Percentiles rank a stretch among this genome's conserved stretches.
phyloP scores from a whole-genome alignment of 1,284 basidiomycete genomes.

The Neonothopanus nambi region DNA sequence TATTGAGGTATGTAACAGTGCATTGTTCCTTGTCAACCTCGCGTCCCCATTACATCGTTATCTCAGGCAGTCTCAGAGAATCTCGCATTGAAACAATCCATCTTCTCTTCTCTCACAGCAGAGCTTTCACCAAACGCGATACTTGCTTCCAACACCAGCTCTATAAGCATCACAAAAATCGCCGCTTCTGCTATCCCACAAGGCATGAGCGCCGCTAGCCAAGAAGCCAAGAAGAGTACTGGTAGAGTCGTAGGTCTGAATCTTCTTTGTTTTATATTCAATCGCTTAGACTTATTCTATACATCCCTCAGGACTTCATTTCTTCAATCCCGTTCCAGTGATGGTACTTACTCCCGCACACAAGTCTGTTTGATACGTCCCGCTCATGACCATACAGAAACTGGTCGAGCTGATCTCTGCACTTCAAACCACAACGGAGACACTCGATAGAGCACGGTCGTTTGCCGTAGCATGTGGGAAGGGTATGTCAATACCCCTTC shows the following conservation, averaged over 20 bases:
- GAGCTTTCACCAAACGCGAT: slow-evolving; percentile 76
- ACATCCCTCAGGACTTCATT: slow-evolving; percentile 70
- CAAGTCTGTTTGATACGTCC: not conserved
- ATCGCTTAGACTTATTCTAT: slow-evolving; percentile 3
- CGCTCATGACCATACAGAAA: slow-evolving; percentile 52
- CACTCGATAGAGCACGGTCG: slow-evolving; percentile 73
- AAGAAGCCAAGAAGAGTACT: slow-evolving; percentile 61
- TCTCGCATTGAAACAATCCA: slow-evolving; percentile 74
- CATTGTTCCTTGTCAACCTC: not conserved
- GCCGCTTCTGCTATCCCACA: slow-evolving; percentile 74
- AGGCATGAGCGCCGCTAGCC: slow-evolving; percentile 56
- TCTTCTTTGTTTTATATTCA: slow-evolving; percentile 19
- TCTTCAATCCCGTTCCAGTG: slow-evolving; percentile 94
- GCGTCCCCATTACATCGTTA: too few species aligned
- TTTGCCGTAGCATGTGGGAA: slow-evolving; percentile 93
- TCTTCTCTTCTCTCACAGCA: slow-evolving; percentile 75
- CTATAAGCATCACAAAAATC: slow-evolving; percentile 93
- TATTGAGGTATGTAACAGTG: slow-evolving; percentile 65
- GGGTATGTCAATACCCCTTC: slow-evolving; percentile 45
- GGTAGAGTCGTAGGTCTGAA: slow-evolving; percentile 71
- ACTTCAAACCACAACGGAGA: slow-evolving; percentile 83
- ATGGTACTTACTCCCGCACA: slow-evolving; percentile 59
- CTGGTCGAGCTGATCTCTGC: slow-evolving; percentile 92
- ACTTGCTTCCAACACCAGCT: slow-evolving; percentile 92
- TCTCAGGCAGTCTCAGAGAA: slow-evolving; percentile 87